These are phyloP conservation scores for Erysiphe pulchra DNA, from an alignment of 2,329 filamentous ascomycete genomes.

Conservation along the genomic window DNA sequence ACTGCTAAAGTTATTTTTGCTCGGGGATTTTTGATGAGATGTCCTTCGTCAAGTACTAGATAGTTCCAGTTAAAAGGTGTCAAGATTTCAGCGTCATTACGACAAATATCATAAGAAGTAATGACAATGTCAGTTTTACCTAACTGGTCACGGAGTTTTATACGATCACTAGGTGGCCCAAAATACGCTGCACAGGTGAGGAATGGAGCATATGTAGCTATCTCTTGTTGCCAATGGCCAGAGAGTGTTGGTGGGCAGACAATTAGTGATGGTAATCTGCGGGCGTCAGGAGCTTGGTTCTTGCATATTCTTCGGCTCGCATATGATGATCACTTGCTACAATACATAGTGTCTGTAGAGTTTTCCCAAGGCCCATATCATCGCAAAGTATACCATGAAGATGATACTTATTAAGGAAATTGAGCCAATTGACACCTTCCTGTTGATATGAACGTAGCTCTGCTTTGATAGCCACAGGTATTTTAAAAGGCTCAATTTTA, in stretches of 20 bases:
- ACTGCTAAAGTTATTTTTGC: conserved; percentile 88
- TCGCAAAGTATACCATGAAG: conserved; percentile 95
- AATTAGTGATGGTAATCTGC: conserved; percentile 70
- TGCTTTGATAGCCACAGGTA: conserved; percentile 91
- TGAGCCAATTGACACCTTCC: conserved; percentile 94
- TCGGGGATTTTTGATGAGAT: conserved; percentile 96
- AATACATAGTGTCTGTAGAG: conserved; percentile 88
- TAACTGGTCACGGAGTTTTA: conserved; percentile 41
- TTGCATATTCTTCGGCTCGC: conserved; percentile 69
- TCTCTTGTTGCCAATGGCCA: conserved; percentile 96
- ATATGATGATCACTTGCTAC: conserved; percentile 93
- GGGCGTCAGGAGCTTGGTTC: conserved; percentile 56
- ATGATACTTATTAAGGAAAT: conserved; percentile 94
- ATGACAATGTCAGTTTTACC: conserved; percentile 74
- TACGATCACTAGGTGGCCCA: conserved; percentile 60
- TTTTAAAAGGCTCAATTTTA: conserved; percentile 82
- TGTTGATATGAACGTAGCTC: conserved; percentile 93
- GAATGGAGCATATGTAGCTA: conserved; percentile 88
- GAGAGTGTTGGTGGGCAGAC: conserved; percentile 90
- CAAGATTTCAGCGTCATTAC: conserved; percentile 77
- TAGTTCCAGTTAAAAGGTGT: conserved; percentile 85
- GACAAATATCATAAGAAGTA: conserved; percentile 92
- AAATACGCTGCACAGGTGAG: conserved; percentile 75
- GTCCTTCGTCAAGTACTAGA: conserved; percentile 85
- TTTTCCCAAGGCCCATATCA: conserved; percentile 97